These are phyloP conservation scores for Alternaria sp. DNA, from an alignment of 2,329 filamentous ascomycete genomes.

Conservation along the genomic window DNA sequence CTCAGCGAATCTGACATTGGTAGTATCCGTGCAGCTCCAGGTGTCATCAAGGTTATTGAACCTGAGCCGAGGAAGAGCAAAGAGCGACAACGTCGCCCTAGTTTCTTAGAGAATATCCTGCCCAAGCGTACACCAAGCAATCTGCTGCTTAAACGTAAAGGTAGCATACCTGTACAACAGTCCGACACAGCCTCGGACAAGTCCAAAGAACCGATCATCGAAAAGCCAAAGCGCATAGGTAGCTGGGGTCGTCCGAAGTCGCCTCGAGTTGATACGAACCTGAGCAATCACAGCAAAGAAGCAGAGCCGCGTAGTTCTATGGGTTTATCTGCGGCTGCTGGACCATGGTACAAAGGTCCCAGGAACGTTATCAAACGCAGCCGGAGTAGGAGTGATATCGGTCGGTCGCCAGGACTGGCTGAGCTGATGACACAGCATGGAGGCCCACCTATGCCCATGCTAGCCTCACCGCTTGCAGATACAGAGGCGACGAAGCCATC, in stretches of 20 bases:
- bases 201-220: conserved; percentile 40
- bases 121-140: conserved; percentile 55
- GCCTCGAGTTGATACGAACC: conserved; percentile 51
- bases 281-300: conserved; percentile 60
- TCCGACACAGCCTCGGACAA: conserved; percentile 37
- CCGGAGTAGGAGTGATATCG: conserved; percentile 67
- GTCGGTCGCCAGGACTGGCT: conserved; percentile 55
- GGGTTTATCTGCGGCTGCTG: conserved; percentile 43
- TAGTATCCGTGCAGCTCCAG: conserved; percentile 65
- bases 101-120: conserved; percentile 59
- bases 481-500: conserved; percentile 47
- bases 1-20: conserved; percentile 71
- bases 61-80: conserved; percentile 51
- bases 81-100: conserved; percentile 59
- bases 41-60: conserved; percentile 68
- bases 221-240: conserved; percentile 52
- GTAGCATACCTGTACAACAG: conserved; percentile 45
- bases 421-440: conserved; percentile 66
- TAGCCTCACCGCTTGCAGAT: conserved; percentile 58
- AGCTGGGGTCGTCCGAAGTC: conserved; percentile 54
- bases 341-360: conserved; percentile 48
- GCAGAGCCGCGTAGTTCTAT: conserved; percentile 60
- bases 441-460: conserved; percentile 65
- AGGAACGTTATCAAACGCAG: conserved; percentile 59
- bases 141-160: conserved; percentile 58